Evolutionary conservation across 2,329 filamentous ascomycete genomes (phyloP), one percentile per base, ranked within the genome.

Genomic region (Geosmithia putterillii): DNA sequence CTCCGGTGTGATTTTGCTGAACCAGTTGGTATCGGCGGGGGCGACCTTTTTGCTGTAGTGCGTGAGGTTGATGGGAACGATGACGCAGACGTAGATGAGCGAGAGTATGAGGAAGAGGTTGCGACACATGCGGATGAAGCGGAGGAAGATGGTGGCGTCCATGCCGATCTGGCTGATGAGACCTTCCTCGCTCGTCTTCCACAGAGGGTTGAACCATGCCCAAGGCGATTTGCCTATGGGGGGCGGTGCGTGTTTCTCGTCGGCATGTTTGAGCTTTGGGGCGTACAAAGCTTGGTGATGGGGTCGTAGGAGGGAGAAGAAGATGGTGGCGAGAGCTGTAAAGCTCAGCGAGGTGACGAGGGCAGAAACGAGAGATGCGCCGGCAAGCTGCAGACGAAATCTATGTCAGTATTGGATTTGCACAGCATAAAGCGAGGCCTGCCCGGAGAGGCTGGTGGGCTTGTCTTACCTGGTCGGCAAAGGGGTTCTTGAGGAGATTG

Each of bases 281-380:
- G 92, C 89, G 64, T 98, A 98, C 40, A 98, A 86, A 52, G 90
- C 76, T 44, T 82, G 83, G 62, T 96, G 90, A 62, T 89, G 88
- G 5, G 92, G 92, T 47, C 92, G 85, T 44, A 96, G 71, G 53
- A 95, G 69, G 48, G 87, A 95, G 71, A 96, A 98, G 50, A 80
- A 65, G 46, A 94, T 59, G 48, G 86, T 81, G 52, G 95, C 81
- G 51, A 80, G 70, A 48, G 74, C 55, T 8, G 87, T 86, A 56
- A 92, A 69, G 44, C 78, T 83, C 38, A 95, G 58, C 3, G 90
- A 94, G 19, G 84, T 87, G 49, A 71, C 84, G 38, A 96, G 66
- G 41, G 89, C 87, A 46, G 86, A 83, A 63, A 81, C 79, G 47
- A 95, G 72, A 38, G 88, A 83, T 22, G 53, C 53, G 38, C 48